A percentile compares a stretch with the other conserved stretches of the same genome.
Evolutionary conservation across 2,329 filamentous ascomycete species (phyloP).

Genomic region (Penicillium corylophilum): DNA sequence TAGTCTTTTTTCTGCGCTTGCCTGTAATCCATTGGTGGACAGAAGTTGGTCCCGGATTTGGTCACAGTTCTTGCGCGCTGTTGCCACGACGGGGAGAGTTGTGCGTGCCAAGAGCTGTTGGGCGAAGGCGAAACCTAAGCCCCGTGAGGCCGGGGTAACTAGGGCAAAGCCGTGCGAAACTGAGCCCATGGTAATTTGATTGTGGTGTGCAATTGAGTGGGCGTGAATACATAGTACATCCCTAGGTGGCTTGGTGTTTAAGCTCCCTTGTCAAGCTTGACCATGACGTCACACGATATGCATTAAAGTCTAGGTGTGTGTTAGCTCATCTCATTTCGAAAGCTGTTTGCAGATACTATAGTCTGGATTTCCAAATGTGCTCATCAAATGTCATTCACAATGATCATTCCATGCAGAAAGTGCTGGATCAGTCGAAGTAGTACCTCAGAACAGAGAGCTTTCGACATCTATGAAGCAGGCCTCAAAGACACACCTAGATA

Average conservation of each 20-base stretch:
- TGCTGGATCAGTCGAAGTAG: too few relatives aligned
- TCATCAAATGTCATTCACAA: too few relatives aligned
- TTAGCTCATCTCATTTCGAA: too few relatives aligned
- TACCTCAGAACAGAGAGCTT: too few relatives aligned
- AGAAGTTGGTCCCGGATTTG: conserved; percentile 53
- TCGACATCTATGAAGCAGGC: too few relatives aligned
- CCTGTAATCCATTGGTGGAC: conserved; percentile 45
- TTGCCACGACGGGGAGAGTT: conserved; percentile 58
- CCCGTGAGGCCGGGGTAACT: conserved; percentile 59
- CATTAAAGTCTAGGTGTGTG: too few relatives aligned
- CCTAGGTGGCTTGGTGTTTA: background rate
- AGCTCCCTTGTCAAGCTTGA: background rate
- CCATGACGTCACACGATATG: background rate
- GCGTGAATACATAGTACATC: too few relatives aligned
- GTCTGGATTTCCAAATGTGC: too few relatives aligned
- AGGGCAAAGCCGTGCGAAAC: conserved; percentile 32
- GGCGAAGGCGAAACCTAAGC: conserved; percentile 62
- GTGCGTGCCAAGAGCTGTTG: conserved; percentile 59
- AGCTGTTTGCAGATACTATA: too few relatives aligned
- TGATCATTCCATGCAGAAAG: too few relatives aligned
- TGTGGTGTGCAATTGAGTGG: background rate
- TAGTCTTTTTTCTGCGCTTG: conserved; percentile 46
- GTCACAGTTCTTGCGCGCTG: conserved; percentile 55
- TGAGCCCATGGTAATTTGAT: conserved; percentile 4
- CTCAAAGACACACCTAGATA: too few relatives aligned